Base-by-base conservation (phyloP, 495 filamentous ascomycete genomes). In the Neurospora sp. region DNA sequence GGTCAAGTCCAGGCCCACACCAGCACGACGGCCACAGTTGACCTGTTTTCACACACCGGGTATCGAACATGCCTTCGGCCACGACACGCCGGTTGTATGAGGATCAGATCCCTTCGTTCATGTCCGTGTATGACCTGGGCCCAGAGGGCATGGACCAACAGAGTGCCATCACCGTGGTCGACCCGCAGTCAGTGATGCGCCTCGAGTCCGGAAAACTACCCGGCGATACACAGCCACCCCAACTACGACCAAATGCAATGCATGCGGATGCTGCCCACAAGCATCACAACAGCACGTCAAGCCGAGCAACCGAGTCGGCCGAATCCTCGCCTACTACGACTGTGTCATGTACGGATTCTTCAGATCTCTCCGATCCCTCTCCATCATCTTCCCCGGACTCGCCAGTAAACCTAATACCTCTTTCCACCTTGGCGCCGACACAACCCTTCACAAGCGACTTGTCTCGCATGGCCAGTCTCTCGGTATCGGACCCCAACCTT, bases 251-350 rank as follows among this genome's bases (percentile, higher is more conserved):
- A n/a, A 69, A 71, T 35, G 74, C 76, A n/a, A 69, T 85, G 39
- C 74, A 80, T 18, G 75, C 79, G 6, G 84, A 85, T 72, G 70
- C 80, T 70, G 79, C 80, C 70, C 87, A 89, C 80, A 84, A 88
- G 76, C 88, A 89, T 77, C 86, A 88, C 81, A 85, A 88, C 77
- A 91, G 89, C 80, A 89, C 89, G n/a, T 95, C 93, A 37, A 96
- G 93, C 5, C 89, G 91, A 73, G 87, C 89, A 59, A 93, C 93
- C 10, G 94, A 92, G 69, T 99, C 96, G 4, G 92, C 90, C 37
- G 94, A 98, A 77, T 97, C 94, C 9, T 98, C 96, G 23, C 96
- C 96, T 0, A 98, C 96, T 20, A 98, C 94, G 3, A 97, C 95
- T 1, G 88, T 94, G n/a, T 97, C 94, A 16, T 97, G 94, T 14